A percentile compares a stretch with the other conserved stretches of the same genome.
These are phyloP conservation scores for Aspergillus fischeri DNA, from an alignment of 2,329 filamentous ascomycete species.

Conservation along the genomic window DNA sequence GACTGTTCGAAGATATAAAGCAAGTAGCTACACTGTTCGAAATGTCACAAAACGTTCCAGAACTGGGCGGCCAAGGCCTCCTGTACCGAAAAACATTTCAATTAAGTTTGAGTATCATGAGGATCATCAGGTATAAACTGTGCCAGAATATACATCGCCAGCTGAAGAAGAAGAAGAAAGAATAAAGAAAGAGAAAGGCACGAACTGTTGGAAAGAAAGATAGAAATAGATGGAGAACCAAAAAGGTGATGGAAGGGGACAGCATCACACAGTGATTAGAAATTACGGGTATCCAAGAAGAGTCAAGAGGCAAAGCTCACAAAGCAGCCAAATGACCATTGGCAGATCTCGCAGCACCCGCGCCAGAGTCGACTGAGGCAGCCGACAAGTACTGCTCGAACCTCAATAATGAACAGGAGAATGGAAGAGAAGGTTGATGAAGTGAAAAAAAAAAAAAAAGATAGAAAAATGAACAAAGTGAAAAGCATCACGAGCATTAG, in stretches of 20 bases:
- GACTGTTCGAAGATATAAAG: not conserved
- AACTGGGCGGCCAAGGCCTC: not conserved
- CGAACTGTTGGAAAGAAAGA: constrained; percentile 2
- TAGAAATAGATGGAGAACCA: not conserved
- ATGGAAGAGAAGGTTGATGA: constrained; percentile 12
- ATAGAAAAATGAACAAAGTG: constrained; percentile 10
- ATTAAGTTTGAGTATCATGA: constrained; percentile 17
- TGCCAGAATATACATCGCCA: constrained; percentile 1
- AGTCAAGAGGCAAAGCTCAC: constrained; percentile 17
- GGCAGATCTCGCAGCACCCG: not conserved
- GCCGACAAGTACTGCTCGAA: constrained; percentile 14
- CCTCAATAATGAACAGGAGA: constrained; percentile 6
- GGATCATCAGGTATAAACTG: constrained; percentile 16
- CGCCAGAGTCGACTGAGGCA: constrained; percentile 3
- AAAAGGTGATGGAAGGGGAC: constrained; percentile 6
- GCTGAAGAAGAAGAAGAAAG: constrained; percentile 8
- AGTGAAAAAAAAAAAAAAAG: not conserved
- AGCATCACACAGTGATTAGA: constrained; percentile 21
- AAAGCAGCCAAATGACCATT: constrained; percentile 4
- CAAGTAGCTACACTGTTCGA: not conserved
- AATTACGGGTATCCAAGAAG: constrained; percentile 23
- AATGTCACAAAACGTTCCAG: not conserved
- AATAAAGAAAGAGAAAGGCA: constrained; percentile 1
- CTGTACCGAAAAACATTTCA: constrained; percentile 11
- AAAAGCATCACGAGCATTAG: constrained; percentile 3